Evolutionary conservation across 2,329 filamentous ascomycete genomes (phyloP).

Genomic region (Diplodia seriata): DNA sequence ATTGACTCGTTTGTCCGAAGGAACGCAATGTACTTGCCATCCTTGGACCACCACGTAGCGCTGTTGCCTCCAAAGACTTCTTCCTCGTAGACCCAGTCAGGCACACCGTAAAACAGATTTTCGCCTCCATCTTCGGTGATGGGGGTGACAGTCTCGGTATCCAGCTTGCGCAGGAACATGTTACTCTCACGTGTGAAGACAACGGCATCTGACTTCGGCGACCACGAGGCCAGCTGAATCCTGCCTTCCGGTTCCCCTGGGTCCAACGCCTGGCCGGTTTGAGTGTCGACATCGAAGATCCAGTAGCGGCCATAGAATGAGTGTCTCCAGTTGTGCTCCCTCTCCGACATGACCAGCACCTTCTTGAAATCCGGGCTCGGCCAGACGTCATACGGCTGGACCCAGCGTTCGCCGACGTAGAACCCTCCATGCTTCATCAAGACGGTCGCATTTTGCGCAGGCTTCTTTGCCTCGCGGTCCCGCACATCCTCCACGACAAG

Average conservation of each 20-base stretch:
- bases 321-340: constrained; percentile 83
- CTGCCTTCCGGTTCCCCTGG: constrained; percentile 68
- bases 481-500: constrained; percentile 88
- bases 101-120: constrained; percentile 92
- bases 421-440: constrained; percentile 77
- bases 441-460: constrained; percentile 64
- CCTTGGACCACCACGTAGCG: constrained; percentile 94
- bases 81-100: constrained; percentile 96
- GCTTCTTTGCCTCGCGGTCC: constrained; percentile 51
- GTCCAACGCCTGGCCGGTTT: constrained; percentile 78
- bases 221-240: constrained; percentile 89
- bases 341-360: constrained; percentile 79
- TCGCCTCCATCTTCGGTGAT: constrained; percentile 87
- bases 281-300: constrained; percentile 86
- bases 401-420: constrained; percentile 60
- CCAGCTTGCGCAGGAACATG: constrained; percentile 76
- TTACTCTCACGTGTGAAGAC: constrained; percentile 94
- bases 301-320: constrained; percentile 88
- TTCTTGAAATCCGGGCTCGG: constrained; percentile 86
- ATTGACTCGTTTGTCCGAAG: constrained; percentile 90
- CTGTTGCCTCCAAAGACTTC: constrained; percentile 81
- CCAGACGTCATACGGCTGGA: constrained; percentile 68
- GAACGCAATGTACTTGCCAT: constrained; percentile 89
- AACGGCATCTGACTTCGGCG: constrained; percentile 82
- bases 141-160: constrained; percentile 66